Conservation (phyloP, 2,329 filamentous ascomycete genomes). For the Aspergillus aculeatus region DNA sequence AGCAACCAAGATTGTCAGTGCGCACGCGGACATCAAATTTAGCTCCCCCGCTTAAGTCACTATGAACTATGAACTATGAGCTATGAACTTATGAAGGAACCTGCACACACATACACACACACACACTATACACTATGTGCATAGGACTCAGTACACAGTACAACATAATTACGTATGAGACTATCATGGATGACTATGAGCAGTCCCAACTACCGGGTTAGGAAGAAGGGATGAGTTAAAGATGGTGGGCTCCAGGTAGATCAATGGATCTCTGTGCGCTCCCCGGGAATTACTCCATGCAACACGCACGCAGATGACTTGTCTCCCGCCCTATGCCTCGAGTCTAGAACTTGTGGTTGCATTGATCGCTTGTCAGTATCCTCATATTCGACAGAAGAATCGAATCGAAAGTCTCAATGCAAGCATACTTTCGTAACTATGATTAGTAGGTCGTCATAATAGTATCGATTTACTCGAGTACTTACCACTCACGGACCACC, state of each 20-base stretch:
- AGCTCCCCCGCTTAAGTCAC: not conserved
- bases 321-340: not conserved
- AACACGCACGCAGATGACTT: not conserved
- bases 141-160: too few species aligned
- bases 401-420: not conserved
- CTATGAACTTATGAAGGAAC: not conserved
- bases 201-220: not conserved
- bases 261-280: not conserved
- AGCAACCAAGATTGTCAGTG: constrained; percentile 9
- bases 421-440: not conserved
- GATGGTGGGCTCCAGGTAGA: not conserved
- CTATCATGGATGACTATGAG: too few species aligned
- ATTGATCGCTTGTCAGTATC: too few species aligned
- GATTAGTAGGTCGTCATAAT: too few species aligned
- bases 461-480: too few species aligned
- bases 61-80: not conserved
- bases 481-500: too few species aligned
- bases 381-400: too few species aligned
- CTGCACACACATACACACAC: too few species aligned
- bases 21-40: constrained; percentile 2
- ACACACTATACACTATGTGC: too few species aligned
- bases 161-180: too few species aligned
- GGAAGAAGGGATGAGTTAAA: not conserved
- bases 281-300: not conserved
- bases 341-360: not conserved